A percentile compares a stretch with the other conserved stretches of the same genome.
Conservation (phyloP, 2,329 filamentous ascomycete genomes). For the Talaromyces albobiverticillius region DNA sequence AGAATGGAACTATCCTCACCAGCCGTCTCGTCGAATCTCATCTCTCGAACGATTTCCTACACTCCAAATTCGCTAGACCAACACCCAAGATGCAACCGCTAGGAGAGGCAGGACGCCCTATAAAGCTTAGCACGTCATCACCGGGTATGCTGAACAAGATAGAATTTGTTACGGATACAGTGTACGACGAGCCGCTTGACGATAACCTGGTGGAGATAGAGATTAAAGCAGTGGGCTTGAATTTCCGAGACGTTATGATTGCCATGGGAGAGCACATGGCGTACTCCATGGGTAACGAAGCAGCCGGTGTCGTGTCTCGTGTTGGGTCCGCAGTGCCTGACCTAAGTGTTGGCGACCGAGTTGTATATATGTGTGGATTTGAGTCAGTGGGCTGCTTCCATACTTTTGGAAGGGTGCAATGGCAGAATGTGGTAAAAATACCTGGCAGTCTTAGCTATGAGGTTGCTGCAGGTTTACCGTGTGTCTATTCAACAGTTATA, state of each 20-base stretch:
- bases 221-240: conserved; percentile 26
- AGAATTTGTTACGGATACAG: conserved; percentile 19
- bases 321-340: conserved; percentile 14
- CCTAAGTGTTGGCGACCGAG: conserved; percentile 17
- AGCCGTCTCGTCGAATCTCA: conserved; percentile 22
- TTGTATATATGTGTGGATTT: conserved; percentile 17
- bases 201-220: conserved; percentile 26
- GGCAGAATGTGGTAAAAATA: conserved; percentile 16
- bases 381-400: conserved; percentile 17
- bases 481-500: conserved; percentile 20
- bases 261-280: conserved; percentile 22
- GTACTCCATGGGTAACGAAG: conserved; percentile 24
- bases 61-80: conserved; percentile 15
- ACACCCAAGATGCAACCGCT: conserved; percentile 17
- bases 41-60: conserved; percentile 20
- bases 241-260: conserved; percentile 27
- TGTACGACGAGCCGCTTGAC: conserved; percentile 18
- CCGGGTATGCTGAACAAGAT: conserved; percentile 20
- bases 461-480: conserved; percentile 21
- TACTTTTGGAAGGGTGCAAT: conserved; percentile 15
- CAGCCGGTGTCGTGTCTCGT: conserved; percentile 23
- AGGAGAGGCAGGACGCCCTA: conserved; percentile 15
- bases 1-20: conserved; percentile 19
- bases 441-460: conserved; percentile 19
- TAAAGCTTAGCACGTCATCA: conserved; percentile 19